Base-by-base conservation (phyloP, 139 green algal species). In the Tetradesmus lagerheimii region DNA sequence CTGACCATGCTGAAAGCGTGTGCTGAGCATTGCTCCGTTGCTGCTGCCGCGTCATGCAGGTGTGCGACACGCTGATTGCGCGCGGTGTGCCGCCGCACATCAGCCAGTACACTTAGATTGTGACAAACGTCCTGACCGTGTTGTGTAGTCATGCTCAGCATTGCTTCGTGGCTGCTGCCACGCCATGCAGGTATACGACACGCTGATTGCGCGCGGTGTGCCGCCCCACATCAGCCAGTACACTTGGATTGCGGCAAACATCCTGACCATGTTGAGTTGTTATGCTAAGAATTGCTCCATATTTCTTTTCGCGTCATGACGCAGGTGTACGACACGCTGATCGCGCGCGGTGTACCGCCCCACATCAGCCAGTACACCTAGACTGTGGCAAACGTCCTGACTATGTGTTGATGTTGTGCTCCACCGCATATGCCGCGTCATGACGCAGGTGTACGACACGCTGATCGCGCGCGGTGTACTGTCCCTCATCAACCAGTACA, bases 21-120 rank as follows among this genome's bases (percentile, higher is more conserved):
- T 79, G 71, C 11, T 79, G 20, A 27, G 41, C 29, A 12, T 39
- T 80, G n/a, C 71, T 57, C 11, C 20, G 8, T 2, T 20, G 39
- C 12, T 80, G 11, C 31, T 62, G 34, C 8, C 2, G 20, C 8
- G 47, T 11, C 47, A 18, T 80, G 74, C 37, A 81, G 53, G 80
- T 95, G 45, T 95, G 94, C 47, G 78, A 92, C 29, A 50, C 64
- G 12, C 71, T 93, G 80, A 66, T 82, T 2, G 85, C 78, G 23
- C 9, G 29, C 27, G 87, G 89, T 29, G 81, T 88, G 43, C 71
- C 66, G 45, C 94, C 93, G 0, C 75, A 94, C n/a, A 41, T 85
- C n/a, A 87, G 92, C 37, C 92, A 94, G 37, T 90, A 91, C 45
- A 96, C 90, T 96, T 27, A n/a, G n/a, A 96, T 57, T 18, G 11